Conservation (phyloP, 257 asterid species). For the Cruciata laevipes region DNA sequence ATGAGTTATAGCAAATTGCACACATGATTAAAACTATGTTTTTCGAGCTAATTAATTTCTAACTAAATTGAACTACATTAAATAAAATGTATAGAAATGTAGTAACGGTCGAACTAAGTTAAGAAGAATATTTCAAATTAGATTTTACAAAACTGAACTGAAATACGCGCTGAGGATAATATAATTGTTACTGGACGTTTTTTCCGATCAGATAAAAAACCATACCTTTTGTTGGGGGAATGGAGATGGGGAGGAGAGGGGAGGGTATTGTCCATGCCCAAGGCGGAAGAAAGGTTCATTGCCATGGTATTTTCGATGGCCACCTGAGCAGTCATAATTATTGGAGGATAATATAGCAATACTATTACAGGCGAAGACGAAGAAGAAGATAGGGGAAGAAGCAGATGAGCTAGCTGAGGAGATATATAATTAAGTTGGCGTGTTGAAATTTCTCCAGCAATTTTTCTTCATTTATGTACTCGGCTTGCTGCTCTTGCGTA, state of each 20-base stretch:
- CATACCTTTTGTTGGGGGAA: constrained; percentile 33
- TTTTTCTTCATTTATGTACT: background rate
- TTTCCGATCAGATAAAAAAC: too few species aligned
- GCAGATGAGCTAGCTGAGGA: background rate
- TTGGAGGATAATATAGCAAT: background rate
- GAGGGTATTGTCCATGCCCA: constrained; percentile 22
- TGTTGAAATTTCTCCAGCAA: background rate
- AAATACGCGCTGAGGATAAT: too few species aligned
- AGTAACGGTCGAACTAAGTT: too few species aligned
- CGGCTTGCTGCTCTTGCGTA: background rate
- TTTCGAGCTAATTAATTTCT: too few species aligned
- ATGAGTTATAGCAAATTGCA: too few species aligned
- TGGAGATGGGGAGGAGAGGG: constrained; percentile 5
- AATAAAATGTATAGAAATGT: too few species aligned
- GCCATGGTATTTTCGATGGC: constrained; percentile 23
- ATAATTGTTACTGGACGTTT: background rate
- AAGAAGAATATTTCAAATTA: too few species aligned
- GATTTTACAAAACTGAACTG: too few species aligned
- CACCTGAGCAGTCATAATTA: constrained; percentile 42
- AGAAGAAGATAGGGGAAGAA: background rate
- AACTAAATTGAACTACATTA: background rate
- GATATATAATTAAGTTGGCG: constrained; percentile 4
- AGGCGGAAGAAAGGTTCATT: constrained; percentile 22
- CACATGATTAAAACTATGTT: background rate
- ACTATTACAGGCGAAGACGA: background rate